Base-by-base conservation (phyloP, 148 eudicot species). In the Amaranthus palmeri region DNA sequence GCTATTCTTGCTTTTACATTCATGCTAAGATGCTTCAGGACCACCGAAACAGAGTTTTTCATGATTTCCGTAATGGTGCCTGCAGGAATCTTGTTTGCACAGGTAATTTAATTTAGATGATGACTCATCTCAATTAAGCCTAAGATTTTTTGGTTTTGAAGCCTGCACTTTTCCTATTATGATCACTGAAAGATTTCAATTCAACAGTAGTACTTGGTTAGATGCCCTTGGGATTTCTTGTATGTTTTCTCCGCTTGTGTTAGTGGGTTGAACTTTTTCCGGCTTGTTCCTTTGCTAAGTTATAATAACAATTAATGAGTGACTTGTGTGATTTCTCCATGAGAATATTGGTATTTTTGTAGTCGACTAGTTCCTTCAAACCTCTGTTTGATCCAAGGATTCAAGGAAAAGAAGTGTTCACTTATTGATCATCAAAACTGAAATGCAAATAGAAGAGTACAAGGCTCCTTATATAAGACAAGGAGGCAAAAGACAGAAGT, bases 1-100 rank as follows among this genome's bases (percentile, higher is more conserved):
- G 97, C 54, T 92, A 85, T 80, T 92, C 97, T 50, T 92, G 97
- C 79, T 89, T 92, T 84, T 92, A 92, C 74, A 92, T 92, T 75
- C 97, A 92, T 88, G 97, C 97, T 48, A 92, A 92, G 82, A 92
- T 92, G 97, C 87, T 92, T 63, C 97, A 92, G 77, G 96, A 92
- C 76, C 97, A 92, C 54, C 86, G 97, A 36, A 92, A 92, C 77
- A 83, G 97, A 86, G 97, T 92, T 18, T 92, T 92, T 70, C 97
- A 90, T 74, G 96, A 92, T 75, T 92, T 92, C 73, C 96, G 97
- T 42, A 92, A 90, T 72, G 96, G 97, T 64, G 97, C 97, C 71
- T 92, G 96, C 83, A 81, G 97, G 78, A 92, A 92, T 76, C 97
- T 92, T 85, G 97, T 92, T 43, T 92, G 97, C 82, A 92, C 97